phyloP scores from a whole-genome alignment of 2,329 filamentous ascomycete genomes.

The Penicillium sp. region DNA sequence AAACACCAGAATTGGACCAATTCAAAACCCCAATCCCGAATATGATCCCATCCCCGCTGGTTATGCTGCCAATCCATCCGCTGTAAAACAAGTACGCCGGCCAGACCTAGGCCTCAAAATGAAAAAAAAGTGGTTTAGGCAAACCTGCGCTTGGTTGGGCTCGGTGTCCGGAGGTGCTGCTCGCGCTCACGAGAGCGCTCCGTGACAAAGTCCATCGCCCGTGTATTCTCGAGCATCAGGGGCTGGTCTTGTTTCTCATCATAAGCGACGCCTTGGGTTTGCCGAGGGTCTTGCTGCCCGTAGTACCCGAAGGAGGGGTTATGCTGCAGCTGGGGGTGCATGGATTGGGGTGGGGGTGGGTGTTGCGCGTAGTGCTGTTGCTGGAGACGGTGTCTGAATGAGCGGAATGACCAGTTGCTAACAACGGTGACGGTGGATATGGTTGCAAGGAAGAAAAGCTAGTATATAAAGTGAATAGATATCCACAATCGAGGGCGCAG shows the following conservation, averaged over 20 bases:
- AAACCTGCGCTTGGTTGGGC: constrained; percentile 37
- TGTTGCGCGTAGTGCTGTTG: constrained; percentile 32
- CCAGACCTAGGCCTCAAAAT: constrained; percentile 6
- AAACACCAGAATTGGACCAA: constrained; percentile 3
- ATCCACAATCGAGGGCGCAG: background rate
- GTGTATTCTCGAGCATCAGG: constrained; percentile 34
- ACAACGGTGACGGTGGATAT: constrained; percentile 54
- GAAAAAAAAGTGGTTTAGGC: constrained; percentile 14
- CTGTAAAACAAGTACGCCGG: constrained; percentile 8
- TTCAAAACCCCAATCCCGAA: background rate
- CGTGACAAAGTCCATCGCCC: constrained; percentile 32
- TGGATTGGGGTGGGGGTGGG: constrained; percentile 24
- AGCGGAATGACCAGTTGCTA: constrained; percentile 61
- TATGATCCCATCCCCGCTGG: background rate
- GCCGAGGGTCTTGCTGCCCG: constrained; percentile 20
- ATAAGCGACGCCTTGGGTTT: constrained; percentile 14
- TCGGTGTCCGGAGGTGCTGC: constrained; percentile 38
- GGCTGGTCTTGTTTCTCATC: constrained; percentile 30
- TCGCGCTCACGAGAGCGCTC: constrained; percentile 35
- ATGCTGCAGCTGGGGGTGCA: constrained; percentile 29
- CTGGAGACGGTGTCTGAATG: constrained; percentile 45
- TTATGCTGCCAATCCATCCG: constrained; percentile 6
- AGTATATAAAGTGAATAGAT: constrained; percentile 18
- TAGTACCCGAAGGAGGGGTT: constrained; percentile 30
- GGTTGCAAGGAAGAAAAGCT: constrained; percentile 42